A percentile compares a stretch with the other conserved stretches of the same genome.
These are phyloP conservation scores for Candida smagusa DNA, from an alignment of 1,139 yeast genomes.

Conservation along the genomic window DNA sequence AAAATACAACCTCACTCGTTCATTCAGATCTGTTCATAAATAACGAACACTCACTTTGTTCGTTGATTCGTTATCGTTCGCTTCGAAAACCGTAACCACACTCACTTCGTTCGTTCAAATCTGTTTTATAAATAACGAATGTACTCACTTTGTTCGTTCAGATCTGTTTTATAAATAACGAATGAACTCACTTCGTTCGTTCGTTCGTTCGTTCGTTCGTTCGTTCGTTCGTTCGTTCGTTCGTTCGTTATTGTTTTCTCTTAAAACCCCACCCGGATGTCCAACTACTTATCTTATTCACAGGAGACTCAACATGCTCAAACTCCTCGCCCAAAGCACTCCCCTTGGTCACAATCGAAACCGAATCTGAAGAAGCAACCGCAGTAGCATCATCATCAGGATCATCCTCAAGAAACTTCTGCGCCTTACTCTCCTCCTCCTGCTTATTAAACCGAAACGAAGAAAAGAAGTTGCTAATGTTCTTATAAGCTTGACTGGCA, in stretches of 20 bases:
- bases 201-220: neutral
- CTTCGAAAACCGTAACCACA: no score
- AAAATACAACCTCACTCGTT: no score
- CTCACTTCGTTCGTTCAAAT: no score
- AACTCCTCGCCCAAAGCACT: conserved; percentile 5
- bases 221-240: neutral
- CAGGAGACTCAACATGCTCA: conserved; percentile 6
- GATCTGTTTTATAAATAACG: no score
- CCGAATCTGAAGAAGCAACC: neutral
- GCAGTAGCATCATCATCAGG: conserved; percentile 4
- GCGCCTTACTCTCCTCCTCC: conserved; percentile 8
- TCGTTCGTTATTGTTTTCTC: conserved; percentile 2
- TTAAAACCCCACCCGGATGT: conserved; percentile 15
- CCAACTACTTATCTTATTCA: conserved; percentile 11
- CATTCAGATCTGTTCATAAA: no score
- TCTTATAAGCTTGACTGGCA: conserved; percentile 17
- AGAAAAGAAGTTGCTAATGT: conserved; percentile 23
- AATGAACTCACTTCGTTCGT: neutral
- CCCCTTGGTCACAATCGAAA: neutral
- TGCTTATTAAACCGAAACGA: conserved; percentile 1
- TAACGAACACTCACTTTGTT: no score
- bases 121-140: no score
- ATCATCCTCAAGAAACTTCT: conserved; percentile 11
- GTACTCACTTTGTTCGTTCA: no score
- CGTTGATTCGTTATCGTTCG: no score